These are phyloP conservation scores for Chlorella sp. DNA, from an alignment of 139 green algal genomes.

Conservation along the genomic window DNA sequence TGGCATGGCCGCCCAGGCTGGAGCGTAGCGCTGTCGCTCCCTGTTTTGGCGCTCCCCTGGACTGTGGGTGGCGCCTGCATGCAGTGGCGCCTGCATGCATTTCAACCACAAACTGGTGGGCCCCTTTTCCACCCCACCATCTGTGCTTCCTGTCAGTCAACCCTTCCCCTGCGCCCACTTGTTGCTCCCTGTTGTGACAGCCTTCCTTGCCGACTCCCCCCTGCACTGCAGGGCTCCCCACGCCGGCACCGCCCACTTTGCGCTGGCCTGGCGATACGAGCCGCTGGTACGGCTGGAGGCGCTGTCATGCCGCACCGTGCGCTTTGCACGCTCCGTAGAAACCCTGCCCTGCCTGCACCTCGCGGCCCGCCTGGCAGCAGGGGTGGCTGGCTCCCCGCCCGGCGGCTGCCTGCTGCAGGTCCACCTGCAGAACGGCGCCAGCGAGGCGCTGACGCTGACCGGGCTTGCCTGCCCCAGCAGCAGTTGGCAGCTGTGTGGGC, in stretches of 20 bases:
- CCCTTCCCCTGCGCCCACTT: too few species aligned
- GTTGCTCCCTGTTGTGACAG: too few species aligned
- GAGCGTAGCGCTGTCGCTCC: too few species aligned
- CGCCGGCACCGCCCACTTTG: constrained; percentile 9
- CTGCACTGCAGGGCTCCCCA: neutral
- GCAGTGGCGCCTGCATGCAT: neutral
- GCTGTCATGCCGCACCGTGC: constrained; percentile 66
- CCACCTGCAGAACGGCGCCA: constrained; percentile 22
- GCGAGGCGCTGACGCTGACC: neutral
- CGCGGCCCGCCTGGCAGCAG: constrained; percentile 35
- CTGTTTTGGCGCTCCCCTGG: too few species aligned
- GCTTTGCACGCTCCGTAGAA: constrained; percentile 54
- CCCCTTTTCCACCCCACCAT: too few species aligned
- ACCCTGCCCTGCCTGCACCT: constrained; percentile 58
- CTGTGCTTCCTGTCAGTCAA: too few species aligned
- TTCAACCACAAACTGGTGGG: too few species aligned
- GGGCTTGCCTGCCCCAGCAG: constrained; percentile 1
- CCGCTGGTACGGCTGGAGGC: constrained; percentile 35
- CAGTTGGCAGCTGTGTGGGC: neutral
- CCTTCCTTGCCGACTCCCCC: neutral
- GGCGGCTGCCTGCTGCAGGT: constrained; percentile 42
- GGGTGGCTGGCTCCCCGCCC: constrained; percentile 15
- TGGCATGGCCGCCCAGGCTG: too few species aligned
- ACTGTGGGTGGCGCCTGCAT: neutral
- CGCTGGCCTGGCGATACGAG: constrained; percentile 22